phyloP scores from a whole-genome alignment of 2,329 filamentous ascomycete genomes.

The Pyricularia sp. region DNA sequence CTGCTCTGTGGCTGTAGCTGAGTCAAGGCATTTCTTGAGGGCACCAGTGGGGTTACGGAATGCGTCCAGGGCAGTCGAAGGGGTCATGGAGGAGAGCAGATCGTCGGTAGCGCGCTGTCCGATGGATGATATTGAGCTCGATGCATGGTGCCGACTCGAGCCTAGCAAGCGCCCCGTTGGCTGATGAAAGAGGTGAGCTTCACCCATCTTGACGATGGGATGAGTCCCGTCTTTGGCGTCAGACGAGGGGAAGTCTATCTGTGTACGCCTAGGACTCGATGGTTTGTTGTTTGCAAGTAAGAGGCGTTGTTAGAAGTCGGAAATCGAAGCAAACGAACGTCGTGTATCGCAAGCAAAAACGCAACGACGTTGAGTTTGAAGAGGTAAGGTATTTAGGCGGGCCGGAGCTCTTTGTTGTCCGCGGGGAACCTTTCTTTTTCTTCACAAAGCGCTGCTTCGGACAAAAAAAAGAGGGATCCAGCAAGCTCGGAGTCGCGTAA shows the following conservation, averaged over 20 bases:
- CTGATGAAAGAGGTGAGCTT: constrained; percentile 20
- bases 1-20: constrained; percentile 50
- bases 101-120: constrained; percentile 38
- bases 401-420: neutral
- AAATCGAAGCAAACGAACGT: neutral
- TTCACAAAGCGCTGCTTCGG: neutral
- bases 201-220: constrained; percentile 18
- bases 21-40: constrained; percentile 46
- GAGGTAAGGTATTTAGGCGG: neutral
- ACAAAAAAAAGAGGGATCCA: neutral
- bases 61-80: constrained; percentile 45
- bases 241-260: neutral
- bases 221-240: neutral
- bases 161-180: constrained; percentile 22
- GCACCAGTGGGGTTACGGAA: constrained; percentile 40
- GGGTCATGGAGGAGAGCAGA: constrained; percentile 47
- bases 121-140: constrained; percentile 30
- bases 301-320: neutral
- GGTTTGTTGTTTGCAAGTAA: neutral
- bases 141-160: constrained; percentile 26
- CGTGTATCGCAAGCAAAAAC: neutral
- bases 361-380: neutral
- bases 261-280: neutral
- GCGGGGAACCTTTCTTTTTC: neutral
- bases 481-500: neutral